Base-by-base conservation (phyloP, 768 basidiomycete genomes). In the Leccinum longicurvipes region DNA sequence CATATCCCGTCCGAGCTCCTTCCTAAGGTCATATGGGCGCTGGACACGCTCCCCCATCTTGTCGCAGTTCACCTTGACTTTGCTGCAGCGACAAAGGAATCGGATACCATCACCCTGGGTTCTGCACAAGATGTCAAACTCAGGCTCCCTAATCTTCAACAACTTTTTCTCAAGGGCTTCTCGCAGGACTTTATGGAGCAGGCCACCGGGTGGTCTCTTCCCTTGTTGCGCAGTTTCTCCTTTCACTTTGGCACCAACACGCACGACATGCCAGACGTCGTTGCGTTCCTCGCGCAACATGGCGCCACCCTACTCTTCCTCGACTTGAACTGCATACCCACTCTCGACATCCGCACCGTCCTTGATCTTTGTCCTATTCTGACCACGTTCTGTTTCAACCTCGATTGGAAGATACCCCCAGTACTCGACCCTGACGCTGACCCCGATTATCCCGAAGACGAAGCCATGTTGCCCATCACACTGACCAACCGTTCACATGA, bases 131-230 rank as follows among this genome's bases (percentile, higher is more conserved):
- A 82, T 54, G 68, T 89, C 31, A 75, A 72, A 6, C 73, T 90
- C 21, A 71, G 72, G 23, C 73, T 90, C 17, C 80, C 78, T 0
- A 63, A 73, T 24, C 79, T 91, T 4, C 77, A 81, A 41, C 86
- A 89, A 57, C 82, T 91, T 36, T 80, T 82, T 6, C 66, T 91
- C 1, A 74, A 76, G 1, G 88, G 87, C 0, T 75, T 79, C 48
- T 79, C 82, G 42, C 78, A 80, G 21, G 84, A 86, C 51, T 82
- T 91, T 60, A 61, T 90, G 4, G 89, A 90, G 53, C 85, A 89
- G 60, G 82, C 85, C 0, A 74, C 74, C 0, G 84, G 78, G 3
- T 91, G 89, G 89, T 72, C 73, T 10, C 68, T 91, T 17, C 87
- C 87, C 4, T 62, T 79, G n/a, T 72, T 91, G 11, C 74, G 72